These are phyloP conservation scores for Nicotiana paniculata DNA, from an alignment of 257 asterid genomes.

Conservation along the genomic window DNA sequence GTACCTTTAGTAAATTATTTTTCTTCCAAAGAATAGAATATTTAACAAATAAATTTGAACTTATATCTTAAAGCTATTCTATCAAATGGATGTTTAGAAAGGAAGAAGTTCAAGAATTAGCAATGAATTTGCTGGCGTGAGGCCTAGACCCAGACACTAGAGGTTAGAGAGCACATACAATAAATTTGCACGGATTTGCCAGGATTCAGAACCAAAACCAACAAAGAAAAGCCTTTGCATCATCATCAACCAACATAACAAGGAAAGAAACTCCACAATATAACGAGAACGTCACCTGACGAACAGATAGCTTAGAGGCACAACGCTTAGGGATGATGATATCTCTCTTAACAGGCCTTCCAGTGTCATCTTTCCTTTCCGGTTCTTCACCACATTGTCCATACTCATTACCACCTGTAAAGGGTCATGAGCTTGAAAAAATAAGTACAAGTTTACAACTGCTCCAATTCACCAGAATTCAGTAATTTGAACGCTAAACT, in stretches of 20 bases:
- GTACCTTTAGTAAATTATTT: not conserved
- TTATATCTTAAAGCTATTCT: not conserved
- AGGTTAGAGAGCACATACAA: not conserved
- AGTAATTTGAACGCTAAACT: not conserved
- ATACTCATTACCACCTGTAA: constrained; percentile 93
- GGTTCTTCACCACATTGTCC: constrained; percentile 99
- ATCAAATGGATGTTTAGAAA: not conserved
- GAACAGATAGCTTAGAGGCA: constrained; percentile 85
- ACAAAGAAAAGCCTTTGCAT: not conserved
- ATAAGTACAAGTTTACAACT: not conserved
- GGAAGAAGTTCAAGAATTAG: not conserved
- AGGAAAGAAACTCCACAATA: not conserved
- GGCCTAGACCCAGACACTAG: not conserved
- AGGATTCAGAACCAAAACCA: not conserved
- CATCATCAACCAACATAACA: not conserved
- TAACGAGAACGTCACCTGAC: constrained; percentile 49
- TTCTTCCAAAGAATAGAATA: not conserved
- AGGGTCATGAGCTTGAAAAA: not conserved
- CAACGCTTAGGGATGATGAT: constrained; percentile 89
- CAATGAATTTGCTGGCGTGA: not conserved
- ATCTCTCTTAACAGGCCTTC: constrained; percentile 85
- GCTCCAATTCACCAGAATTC: not conserved
- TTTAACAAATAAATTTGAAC: not conserved
- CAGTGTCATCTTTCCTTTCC: constrained; percentile 88
- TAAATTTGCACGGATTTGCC: not conserved